Conservation (phyloP, 352 stramenopile species). For the Pythium grandisporangium region DNA sequence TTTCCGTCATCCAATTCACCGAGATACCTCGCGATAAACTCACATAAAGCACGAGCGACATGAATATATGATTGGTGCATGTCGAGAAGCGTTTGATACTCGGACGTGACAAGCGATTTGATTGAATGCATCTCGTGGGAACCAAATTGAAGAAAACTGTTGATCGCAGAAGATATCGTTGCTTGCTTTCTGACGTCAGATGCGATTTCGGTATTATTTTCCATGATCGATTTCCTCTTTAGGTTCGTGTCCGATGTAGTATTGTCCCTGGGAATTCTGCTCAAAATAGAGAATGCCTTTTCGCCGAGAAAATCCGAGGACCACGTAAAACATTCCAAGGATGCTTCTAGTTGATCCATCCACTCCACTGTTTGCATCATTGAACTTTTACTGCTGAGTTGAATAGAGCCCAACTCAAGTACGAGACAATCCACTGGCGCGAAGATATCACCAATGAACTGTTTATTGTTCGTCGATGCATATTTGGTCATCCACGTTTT, state of each 20-base stretch:
- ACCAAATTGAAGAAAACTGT: too few species aligned
- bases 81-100: constrained; percentile 1
- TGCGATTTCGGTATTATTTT: too few species aligned
- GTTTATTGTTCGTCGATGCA: constrained; percentile 4
- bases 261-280: constrained; percentile 3
- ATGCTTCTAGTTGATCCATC: constrained; percentile 55
- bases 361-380: constrained; percentile 23
- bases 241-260: too few species aligned
- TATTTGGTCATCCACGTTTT: constrained; percentile 51
- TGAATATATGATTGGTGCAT: too few species aligned
- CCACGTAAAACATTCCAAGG: constrained; percentile 48
- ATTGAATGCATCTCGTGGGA: too few species aligned
- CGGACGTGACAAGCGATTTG: too few species aligned
- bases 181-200: too few species aligned
- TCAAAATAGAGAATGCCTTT: constrained; percentile 9
- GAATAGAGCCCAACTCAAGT: constrained; percentile 10
- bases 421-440: constrained; percentile 34
- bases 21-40: too few species aligned
- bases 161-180: too few species aligned
- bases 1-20: too few species aligned
- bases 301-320: constrained; percentile 33
- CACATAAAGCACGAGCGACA: too few species aligned
- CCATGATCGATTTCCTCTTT: too few species aligned
- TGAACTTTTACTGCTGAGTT: constrained; percentile 10
- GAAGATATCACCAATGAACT: constrained; percentile 20